phyloP scores from a whole-genome alignment of 345 rosid species.

The Eucalyptus sp. region DNA sequence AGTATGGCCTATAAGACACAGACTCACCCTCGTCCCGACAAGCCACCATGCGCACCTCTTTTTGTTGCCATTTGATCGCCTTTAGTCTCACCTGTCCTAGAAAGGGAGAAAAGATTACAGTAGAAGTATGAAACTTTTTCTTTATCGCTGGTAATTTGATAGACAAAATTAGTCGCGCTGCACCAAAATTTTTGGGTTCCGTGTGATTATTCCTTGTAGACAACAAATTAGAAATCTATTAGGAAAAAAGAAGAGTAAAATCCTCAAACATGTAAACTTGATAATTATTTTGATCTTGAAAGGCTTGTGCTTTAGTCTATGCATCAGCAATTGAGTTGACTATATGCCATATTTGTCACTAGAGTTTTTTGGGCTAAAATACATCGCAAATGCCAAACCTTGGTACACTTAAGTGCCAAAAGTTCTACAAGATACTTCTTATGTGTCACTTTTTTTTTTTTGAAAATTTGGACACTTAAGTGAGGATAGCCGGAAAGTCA shows the following conservation, averaged over 20 bases:
- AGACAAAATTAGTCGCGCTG: neutral
- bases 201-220: neutral
- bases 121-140: neutral
- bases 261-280: neutral
- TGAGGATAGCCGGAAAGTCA: too few species aligned
- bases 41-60: neutral
- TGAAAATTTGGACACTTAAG: too few species aligned
- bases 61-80: neutral
- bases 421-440: too few species aligned
- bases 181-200: neutral
- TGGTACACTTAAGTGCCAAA: too few species aligned
- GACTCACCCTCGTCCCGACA: too few species aligned
- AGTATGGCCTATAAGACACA: too few species aligned
- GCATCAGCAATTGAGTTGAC: neutral
- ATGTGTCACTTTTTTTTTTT: too few species aligned
- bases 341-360: neutral
- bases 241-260: neutral
- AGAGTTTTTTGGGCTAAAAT: too few species aligned
- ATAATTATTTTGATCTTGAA: neutral
- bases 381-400: too few species aligned
- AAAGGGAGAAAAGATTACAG: neutral
- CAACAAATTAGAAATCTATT: too few species aligned
- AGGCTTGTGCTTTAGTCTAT: neutral
- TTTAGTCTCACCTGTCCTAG: neutral
- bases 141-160: neutral